Evolutionary conservation across 2,329 filamentous ascomycete species (phyloP).

Genomic region (Orbilia javanica): DNA sequence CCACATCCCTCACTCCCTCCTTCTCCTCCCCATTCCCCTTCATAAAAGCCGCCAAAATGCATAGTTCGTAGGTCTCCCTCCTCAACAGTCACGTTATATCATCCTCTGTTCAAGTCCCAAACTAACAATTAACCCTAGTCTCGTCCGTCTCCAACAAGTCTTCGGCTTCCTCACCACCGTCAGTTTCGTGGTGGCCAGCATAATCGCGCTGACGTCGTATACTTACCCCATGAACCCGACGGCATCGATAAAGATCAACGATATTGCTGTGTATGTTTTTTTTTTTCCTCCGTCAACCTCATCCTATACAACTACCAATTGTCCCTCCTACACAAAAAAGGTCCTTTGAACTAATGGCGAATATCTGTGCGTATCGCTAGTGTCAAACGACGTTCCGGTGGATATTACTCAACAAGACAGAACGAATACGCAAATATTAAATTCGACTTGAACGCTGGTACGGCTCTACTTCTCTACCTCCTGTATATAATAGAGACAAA

Average conservation of each 20-base stretch:
- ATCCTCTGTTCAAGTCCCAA: background rate
- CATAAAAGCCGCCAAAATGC: constrained; percentile 41
- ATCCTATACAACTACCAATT: background rate
- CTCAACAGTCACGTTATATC: background rate
- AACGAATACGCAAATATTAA: constrained; percentile 96
- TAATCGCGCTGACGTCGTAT: constrained; percentile 85
- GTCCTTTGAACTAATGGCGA: background rate
- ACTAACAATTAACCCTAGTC: constrained; percentile 65
- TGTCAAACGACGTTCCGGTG: constrained; percentile 87
- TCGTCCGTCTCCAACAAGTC: constrained; percentile 88
- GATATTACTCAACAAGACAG: constrained; percentile 88
- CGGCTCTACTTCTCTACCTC: constrained; percentile 8
- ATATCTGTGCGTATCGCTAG: constrained; percentile 71
- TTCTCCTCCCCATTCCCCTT: background rate
- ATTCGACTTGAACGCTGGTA: constrained; percentile 87
- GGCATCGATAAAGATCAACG: constrained; percentile 74
- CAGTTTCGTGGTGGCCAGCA: constrained; percentile 80
- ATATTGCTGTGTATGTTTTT: constrained; percentile 83
- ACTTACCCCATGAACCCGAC: constrained; percentile 76
- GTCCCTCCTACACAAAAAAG: background rate
- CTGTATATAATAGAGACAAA: background rate
- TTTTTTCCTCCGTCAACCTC: too few species aligned
- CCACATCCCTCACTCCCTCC: background rate
- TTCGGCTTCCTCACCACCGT: constrained; percentile 99
- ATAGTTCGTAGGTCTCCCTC: constrained; percentile 54